These are phyloP conservation scores for Juncus inflexus DNA, from an alignment of 176 grass and related monocot genomes.

Conservation along the genomic window DNA sequence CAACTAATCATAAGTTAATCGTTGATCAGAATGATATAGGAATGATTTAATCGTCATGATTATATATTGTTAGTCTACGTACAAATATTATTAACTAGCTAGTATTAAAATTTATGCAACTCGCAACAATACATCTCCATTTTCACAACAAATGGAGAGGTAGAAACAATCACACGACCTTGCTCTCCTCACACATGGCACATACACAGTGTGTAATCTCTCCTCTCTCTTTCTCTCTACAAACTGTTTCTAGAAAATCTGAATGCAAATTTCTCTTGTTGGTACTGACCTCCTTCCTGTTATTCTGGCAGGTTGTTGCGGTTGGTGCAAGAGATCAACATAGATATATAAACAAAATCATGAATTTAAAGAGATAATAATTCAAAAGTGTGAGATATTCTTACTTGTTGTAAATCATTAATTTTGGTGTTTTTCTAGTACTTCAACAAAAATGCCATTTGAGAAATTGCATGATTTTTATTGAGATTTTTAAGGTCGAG, in stretches of 20 bases:
- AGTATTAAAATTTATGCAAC: too few species aligned
- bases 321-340: slow-evolving; percentile 27
- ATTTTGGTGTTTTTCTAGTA: slow-evolving; percentile 20
- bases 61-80: too few species aligned
- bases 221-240: not conserved
- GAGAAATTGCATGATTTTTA: slow-evolving; percentile 2
- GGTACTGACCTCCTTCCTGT: slow-evolving; percentile 13
- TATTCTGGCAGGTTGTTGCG: slow-evolving; percentile 38
- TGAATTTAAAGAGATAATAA: not conserved
- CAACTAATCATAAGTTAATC: too few species aligned
- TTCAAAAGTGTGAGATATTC: slow-evolving; percentile 11
- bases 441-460: not conserved
- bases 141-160: not conserved
- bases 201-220: not conserved
- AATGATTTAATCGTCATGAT: too few species aligned
- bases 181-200: slow-evolving; percentile 1
- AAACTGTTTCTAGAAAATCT: slow-evolving; percentile 20
- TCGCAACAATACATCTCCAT: not conserved
- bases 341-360: not conserved
- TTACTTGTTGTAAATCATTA: not conserved
- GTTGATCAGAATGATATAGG: too few species aligned
- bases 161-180: not conserved
- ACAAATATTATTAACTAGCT: too few species aligned
- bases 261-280: slow-evolving; percentile 5
- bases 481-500: slow-evolving; percentile 45